Conservation (phyloP, 1,284 basidiomycete genomes). For the Rhodotorula sp. region DNA sequence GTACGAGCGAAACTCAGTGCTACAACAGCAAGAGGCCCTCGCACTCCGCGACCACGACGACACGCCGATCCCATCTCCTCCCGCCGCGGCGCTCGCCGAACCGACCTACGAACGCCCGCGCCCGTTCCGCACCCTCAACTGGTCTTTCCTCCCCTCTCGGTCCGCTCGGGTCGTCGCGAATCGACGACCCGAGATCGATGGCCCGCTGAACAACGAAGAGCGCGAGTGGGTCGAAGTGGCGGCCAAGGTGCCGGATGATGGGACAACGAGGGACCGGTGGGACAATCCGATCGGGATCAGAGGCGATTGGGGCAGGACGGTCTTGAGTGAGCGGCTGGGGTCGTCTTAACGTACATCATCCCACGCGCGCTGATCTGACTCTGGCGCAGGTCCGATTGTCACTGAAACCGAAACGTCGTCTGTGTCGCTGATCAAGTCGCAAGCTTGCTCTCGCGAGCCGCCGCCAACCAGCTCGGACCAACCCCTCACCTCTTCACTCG, state of each 20-base stretch:
- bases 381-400: conserved; percentile 7
- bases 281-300: conserved; percentile 5
- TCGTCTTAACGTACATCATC: too few relatives aligned
- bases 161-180: not conserved
- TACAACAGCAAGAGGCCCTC: too few relatives aligned
- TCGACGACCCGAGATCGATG: not conserved
- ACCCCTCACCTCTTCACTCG: not conserved
- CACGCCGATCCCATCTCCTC: conserved; percentile 12
- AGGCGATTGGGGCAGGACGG: conserved; percentile 2
- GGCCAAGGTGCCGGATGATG: conserved; percentile 9
- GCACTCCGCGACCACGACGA: not conserved
- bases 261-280: conserved; percentile 11
- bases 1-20: too few relatives aligned
- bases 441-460: not conserved
- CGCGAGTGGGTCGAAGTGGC: conserved; percentile 6
- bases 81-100: not conserved
- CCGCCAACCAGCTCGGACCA: not conserved
- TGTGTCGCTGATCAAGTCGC: not conserved
- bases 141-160: conserved; percentile 15
- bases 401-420: conserved; percentile 16
- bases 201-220: conserved; percentile 4
- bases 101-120: not conserved
- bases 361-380: too few relatives aligned
- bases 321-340: conserved; percentile 8
- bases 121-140: conserved; percentile 10